phyloP scores from a whole-genome alignment of 176 grass and related monocot genomes.

The Lolium perenne region DNA sequence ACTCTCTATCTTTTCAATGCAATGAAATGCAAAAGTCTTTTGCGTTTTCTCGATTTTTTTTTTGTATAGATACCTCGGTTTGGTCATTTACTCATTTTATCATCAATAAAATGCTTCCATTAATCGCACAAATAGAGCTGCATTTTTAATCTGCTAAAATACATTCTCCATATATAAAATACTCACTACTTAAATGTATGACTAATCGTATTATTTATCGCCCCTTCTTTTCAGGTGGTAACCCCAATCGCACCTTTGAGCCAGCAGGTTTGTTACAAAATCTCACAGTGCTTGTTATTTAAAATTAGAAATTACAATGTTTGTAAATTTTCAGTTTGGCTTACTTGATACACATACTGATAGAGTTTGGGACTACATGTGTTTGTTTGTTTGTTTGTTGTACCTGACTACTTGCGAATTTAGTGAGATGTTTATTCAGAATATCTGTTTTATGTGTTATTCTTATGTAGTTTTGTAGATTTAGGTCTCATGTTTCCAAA shows the following conservation, averaged over 20 bases:
- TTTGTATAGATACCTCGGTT: neutral
- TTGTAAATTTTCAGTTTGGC: neutral
- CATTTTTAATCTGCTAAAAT: neutral
- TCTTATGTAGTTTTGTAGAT: neutral
- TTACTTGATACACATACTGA: neutral
- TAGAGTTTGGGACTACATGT: neutral
- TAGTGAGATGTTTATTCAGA: neutral
- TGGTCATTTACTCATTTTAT: slow-evolving; percentile 16
- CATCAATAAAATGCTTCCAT: neutral
- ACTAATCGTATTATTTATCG: slow-evolving; percentile 29
- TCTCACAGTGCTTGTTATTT: neutral
- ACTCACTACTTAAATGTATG: neutral
- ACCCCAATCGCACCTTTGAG: slow-evolving; percentile 98
- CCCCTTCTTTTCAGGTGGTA: slow-evolving; percentile 74
- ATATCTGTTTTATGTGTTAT: neutral
- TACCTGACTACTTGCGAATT: neutral
- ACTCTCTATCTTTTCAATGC: too few relatives aligned
- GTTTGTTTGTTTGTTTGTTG: neutral
- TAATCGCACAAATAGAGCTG: neutral
- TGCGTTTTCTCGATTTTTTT: too few relatives aligned
- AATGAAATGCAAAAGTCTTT: too few relatives aligned
- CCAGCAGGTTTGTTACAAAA: slow-evolving; percentile 81
- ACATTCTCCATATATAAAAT: neutral
- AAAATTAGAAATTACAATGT: neutral
- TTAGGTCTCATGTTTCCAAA: too few relatives aligned